Evolutionary conservation across 345 rosid genomes (phyloP).

Genomic region (Arabis hirsuta): DNA sequence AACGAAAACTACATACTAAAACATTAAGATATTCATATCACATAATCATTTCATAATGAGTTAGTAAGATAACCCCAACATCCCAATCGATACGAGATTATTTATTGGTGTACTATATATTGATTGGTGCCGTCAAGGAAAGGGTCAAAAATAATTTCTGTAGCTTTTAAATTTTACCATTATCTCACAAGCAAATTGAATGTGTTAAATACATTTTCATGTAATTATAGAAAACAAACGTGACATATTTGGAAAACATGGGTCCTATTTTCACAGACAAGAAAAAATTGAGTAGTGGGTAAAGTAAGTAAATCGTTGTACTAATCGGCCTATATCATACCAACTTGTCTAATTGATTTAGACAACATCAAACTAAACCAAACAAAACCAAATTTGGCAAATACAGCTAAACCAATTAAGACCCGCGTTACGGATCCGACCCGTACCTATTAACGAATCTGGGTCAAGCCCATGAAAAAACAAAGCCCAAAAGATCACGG

Average conservation of each 20-base stretch:
- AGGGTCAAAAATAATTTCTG: not conserved
- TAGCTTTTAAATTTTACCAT: slow-evolving; percentile 11
- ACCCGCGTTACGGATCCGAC: slow-evolving; percentile 1
- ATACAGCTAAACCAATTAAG: not conserved
- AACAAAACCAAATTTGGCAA: not conserved
- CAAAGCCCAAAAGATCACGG: not conserved
- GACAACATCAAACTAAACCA: not conserved
- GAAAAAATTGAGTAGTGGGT: not conserved
- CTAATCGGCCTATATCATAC: not conserved
- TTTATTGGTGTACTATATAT: not conserved
- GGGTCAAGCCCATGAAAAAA: slow-evolving; percentile 14
- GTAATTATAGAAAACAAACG: not conserved
- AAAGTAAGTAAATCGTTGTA: not conserved
- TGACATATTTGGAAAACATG: slow-evolving; percentile 2
- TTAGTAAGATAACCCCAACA: not conserved
- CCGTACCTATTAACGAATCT: not conserved
- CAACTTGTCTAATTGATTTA: slow-evolving; percentile 5
- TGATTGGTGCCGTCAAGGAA: not conserved
- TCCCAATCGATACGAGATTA: slow-evolving; percentile 1
- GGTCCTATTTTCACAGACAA: slow-evolving; percentile 12
- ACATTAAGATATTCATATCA: not conserved
- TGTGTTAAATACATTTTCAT: not conserved
- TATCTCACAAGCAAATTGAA: slow-evolving; percentile 21
- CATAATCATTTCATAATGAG: not conserved
- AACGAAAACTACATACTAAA: not conserved